Evolutionary conservation across 768 basidiomycete genomes (phyloP), one percentile per base, ranked within the genome.

Genomic region (Auricularia sp.): DNA sequence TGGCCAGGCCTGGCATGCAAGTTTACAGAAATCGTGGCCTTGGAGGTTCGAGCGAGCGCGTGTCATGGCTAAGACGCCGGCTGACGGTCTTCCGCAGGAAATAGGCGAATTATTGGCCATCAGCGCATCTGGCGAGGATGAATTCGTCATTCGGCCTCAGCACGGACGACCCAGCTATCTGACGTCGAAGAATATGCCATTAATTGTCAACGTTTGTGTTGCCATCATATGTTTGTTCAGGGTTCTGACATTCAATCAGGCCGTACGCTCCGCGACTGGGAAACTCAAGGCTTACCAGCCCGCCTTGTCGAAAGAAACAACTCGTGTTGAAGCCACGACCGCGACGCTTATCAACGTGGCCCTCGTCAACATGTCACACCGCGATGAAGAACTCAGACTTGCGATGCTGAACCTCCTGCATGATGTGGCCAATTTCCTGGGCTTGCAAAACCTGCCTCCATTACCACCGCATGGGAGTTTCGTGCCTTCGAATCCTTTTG

Each of bases 321-420:
- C 88, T 5, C 81, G 89, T 62, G 87, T 91, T 65, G 90, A 87
- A 2, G 94, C 93, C 70, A 87, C 93, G n/a, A 87, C 91, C 6
- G 90, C 91, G 0, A 88, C 90, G 0, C 75, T 97, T 59, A 77
- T 96, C 18, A 93, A 94, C 68, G 83, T 93, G 35, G 90, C 91
- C 21, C 81, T 97, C 74, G 79, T 92, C n/a, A 91, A 87, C 67
- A 79, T 93, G 35, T 85, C 87, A 66, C 79, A 83, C 16, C 80
- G 83, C 21, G 88, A 92, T 64, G 88, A 91, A 66, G 84, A 86
- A 64, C 81, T 95, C n/a, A 83, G 92, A 4, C 78, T 80, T 36
- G 87, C 90, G 6, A 89, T 89, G 1, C 91, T 90, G 70, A 85
- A 91, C 68, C 82, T 97, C 12, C 78, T 95, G 2, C 56, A 59